These are phyloP conservation scores for Colletotrichum sp. DNA, from an alignment of 2,329 filamentous ascomycete species.

Conservation along the genomic window DNA sequence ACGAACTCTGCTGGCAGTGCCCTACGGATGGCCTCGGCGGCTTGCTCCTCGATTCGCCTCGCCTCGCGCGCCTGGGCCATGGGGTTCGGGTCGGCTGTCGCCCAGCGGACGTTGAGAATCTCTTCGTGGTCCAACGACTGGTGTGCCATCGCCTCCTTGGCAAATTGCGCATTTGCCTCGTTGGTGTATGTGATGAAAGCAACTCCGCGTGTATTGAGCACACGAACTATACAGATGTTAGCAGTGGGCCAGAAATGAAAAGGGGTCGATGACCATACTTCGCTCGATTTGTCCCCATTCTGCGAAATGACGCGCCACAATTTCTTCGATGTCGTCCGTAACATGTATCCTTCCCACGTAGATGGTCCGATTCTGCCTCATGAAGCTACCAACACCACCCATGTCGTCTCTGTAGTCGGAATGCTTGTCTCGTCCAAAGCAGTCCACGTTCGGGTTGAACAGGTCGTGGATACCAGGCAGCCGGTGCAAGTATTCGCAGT, in stretches of 20 bases:
- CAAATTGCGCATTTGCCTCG: conserved; percentile 78
- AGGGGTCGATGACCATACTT: conserved; percentile 39
- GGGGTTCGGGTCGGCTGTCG: conserved; percentile 94
- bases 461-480: conserved; percentile 86
- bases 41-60: conserved; percentile 89
- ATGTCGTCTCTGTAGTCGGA: conserved; percentile 96
- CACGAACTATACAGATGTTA: conserved; percentile 57
- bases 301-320: conserved; percentile 91
- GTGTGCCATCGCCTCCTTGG: conserved; percentile 95
- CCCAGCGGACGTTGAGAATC: conserved; percentile 95
- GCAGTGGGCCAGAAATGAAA: neutral
- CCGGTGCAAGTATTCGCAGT: conserved; percentile 93
- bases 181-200: conserved; percentile 95
- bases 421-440: conserved; percentile 92
- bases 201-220: conserved; percentile 87
- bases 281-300: conserved; percentile 96
- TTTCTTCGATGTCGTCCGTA: conserved; percentile 95
- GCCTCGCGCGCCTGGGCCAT: conserved; percentile 93
- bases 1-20: conserved; percentile 91
- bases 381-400: conserved; percentile 94
- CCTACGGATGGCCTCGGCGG: conserved; percentile 88
- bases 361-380: conserved; percentile 90
- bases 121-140: conserved; percentile 91
- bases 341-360: conserved; percentile 96
- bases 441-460: conserved; percentile 93